These are phyloP conservation scores for Ceratocystis cacaofunesta DNA, from an alignment of 2,329 filamentous ascomycete genomes.

Conservation along the genomic window DNA sequence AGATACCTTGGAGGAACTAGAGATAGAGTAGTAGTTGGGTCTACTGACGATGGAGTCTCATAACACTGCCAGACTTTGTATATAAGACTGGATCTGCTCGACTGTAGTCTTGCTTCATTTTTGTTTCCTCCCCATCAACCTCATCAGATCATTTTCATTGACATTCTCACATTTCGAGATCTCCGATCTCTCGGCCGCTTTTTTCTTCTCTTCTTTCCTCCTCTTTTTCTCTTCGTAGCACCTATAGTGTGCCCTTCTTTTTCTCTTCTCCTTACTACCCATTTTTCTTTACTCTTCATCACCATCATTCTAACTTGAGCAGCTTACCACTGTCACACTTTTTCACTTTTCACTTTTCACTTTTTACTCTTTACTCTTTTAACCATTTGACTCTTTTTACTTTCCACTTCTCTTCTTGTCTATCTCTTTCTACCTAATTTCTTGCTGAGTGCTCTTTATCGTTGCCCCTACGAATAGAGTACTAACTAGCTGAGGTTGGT, in stretches of 20 bases:
- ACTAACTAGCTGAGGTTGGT: not conserved
- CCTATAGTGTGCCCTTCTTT: constrained; percentile 4
- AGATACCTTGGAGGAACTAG: not conserved
- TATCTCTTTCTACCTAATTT: not conserved
- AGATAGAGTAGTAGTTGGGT: not conserved
- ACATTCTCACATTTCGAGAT: constrained; percentile 3
- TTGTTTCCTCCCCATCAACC: not conserved
- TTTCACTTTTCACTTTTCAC: not conserved
- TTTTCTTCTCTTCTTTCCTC: not conserved
- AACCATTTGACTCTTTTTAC: not conserved
- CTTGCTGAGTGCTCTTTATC: not conserved
- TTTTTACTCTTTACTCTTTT: not conserved
- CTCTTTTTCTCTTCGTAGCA: constrained; percentile 8
- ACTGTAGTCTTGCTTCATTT: not conserved
- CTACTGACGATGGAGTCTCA: not conserved
- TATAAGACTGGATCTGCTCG: not conserved
- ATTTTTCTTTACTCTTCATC: constrained; percentile 5
- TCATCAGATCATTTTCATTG: not conserved
- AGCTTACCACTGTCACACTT: not conserved
- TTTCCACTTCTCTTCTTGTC: not conserved
- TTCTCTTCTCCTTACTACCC: not conserved
- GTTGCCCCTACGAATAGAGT: not conserved
- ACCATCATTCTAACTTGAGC: not conserved
- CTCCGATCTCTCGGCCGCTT: constrained; percentile 6
- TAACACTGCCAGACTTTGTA: not conserved